Conservation (phyloP, 768 basidiomycete genomes). For the Leccinum olivaceopallidum region DNA sequence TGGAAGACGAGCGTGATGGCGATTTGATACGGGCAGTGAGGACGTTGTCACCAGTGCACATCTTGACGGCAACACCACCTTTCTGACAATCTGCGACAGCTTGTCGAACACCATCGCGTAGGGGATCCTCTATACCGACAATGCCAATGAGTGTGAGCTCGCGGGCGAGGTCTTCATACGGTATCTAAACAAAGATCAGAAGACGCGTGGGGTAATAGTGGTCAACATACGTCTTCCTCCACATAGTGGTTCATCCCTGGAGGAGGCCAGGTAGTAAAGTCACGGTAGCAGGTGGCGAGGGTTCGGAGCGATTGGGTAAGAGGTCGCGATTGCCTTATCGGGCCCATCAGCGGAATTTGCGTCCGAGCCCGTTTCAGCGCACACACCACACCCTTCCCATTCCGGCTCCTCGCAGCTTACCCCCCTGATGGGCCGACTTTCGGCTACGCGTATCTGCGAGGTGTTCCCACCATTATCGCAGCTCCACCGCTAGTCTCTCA, state of each 20-base stretch:
- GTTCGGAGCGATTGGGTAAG: conserved; percentile 79
- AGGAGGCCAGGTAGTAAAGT: conserved; percentile 88
- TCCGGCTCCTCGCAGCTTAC: too few species aligned
- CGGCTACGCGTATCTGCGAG: too few species aligned
- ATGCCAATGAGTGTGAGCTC: conserved; percentile 89
- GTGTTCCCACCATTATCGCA: too few species aligned
- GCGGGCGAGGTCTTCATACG: conserved; percentile 64
- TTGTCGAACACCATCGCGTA: conserved; percentile 85
- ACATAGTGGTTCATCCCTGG: conserved; percentile 38
- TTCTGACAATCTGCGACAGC: conserved; percentile 85
- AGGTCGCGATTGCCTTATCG: too few species aligned
- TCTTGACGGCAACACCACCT: conserved; percentile 93
- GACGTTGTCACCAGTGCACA: conserved; percentile 98
- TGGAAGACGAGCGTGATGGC: conserved; percentile 84
- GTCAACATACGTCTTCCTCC: conserved; percentile 54
- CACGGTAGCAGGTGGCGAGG: conserved; percentile 91
- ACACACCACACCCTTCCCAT: too few species aligned
- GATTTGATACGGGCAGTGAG: conserved; percentile 93
- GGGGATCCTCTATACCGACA: conserved; percentile 94
- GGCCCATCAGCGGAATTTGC: too few species aligned
- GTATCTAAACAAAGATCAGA: conserved; percentile 45
- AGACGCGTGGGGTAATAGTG: not conserved
- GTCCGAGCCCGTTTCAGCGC: too few species aligned
- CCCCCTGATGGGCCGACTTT: too few species aligned
- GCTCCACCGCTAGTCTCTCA: too few species aligned